Evolutionary conservation across 352 stramenopile genomes (phyloP), one percentile per base, ranked within the genome.

Genomic region (Globisporangium recalcitrans): DNA sequence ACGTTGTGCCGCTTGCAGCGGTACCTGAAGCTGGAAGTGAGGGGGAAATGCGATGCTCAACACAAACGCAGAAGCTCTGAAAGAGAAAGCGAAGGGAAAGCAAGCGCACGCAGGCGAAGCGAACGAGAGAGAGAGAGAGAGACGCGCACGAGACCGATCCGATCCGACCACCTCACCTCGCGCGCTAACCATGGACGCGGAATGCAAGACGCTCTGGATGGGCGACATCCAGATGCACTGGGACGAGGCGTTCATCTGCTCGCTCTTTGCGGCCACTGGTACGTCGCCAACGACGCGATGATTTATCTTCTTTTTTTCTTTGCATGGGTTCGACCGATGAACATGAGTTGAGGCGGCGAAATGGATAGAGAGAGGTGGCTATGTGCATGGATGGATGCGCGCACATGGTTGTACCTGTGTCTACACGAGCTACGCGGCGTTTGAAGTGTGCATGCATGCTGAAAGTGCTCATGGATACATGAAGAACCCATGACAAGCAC

Each of bases 191-290:
- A 77, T 78, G 69, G 74, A 76, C 47, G 52, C 57, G 32, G 78
- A 88, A 21, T 93, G 83, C 80, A 92, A 93, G 81, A 96, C 87
- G 63, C 75, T 96, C 32, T 96, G 87, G 87, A 95, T 96, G 80
- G 87, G 87, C 65, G 87, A 93, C 73, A 90, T 96, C 67, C 88
- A 97, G 73, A 85, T 87, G 72, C 69, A 93, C 66, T 97, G 90
- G 90, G 89, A 95, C 65, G 90, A 97, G 72, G 65, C 80, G 31
- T 96, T 93, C 66, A 82, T 97, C 49, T 64, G 81, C 62, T 89
- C 87, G 48, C 79, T 97, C 60, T 97, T 97, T 64, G 71, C 79
- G 19, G 58, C 68, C 38, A 82, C 80, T 34, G 70, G 88, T 93
- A 65, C 72, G 73, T n/a, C 11, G 31, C 19, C 29, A 24, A 13